These are phyloP conservation scores for Eucalyptus lansdowneana DNA, from an alignment of 345 rosid species.

Conservation along the genomic window DNA sequence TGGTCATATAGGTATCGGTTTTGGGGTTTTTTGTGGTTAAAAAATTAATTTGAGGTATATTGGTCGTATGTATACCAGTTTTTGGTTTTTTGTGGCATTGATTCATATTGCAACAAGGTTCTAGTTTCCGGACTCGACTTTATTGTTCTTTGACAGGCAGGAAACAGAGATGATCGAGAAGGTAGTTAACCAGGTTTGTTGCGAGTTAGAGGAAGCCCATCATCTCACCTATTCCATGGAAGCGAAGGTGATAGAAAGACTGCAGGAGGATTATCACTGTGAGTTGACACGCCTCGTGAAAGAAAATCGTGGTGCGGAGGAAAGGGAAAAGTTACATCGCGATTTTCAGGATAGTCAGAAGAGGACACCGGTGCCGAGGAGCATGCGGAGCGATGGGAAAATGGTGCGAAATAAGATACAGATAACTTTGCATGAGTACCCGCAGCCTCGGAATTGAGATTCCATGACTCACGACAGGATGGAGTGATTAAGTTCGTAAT, in stretches of 20 bases:
- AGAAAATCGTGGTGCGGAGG: background rate
- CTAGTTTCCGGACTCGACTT: background rate
- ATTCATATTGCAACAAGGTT: background rate
- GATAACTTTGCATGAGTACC: background rate
- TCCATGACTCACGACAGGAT: no score
- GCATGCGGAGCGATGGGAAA: background rate
- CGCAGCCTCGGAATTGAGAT: background rate
- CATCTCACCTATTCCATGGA: background rate
- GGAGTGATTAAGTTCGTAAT: no score
- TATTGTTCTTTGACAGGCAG: background rate
- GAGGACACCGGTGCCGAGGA: background rate
- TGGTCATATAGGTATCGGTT: rapidly evolving
- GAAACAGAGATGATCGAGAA: background rate
- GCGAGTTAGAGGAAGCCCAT: background rate
- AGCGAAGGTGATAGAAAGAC: background rate
- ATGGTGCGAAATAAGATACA: background rate
- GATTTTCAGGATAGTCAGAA: background rate
- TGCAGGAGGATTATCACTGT: background rate
- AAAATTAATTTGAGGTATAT: no score
- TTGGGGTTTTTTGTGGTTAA: rapidly evolving
- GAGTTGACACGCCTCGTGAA: background rate
- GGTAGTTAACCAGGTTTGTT: background rate
- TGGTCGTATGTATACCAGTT: rapidly evolving
- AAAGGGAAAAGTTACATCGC: background rate
- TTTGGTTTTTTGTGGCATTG: rapidly evolving